Percentiles rank a stretch among this genome's conserved stretches.
phyloP scores from a whole-genome alignment of 306 rosid genomes.

The Oemleria cerasiformis region DNA sequence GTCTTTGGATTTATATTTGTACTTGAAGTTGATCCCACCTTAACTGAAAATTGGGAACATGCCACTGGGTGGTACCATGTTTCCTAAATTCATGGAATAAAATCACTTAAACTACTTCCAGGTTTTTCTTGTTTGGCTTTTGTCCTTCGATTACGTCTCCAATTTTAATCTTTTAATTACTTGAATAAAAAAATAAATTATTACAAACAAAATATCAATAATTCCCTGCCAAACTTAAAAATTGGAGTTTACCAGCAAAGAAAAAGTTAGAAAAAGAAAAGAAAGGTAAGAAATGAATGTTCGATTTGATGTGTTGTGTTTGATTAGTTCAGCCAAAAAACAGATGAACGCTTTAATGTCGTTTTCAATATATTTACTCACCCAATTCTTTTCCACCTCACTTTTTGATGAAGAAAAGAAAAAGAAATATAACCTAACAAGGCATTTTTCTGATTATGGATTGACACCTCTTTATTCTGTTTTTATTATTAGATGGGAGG shows the following conservation, averaged over 20 bases:
- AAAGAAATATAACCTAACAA: not conserved
- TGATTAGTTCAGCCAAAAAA: constrained; percentile 6
- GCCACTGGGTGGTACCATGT: not conserved
- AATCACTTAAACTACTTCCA: not conserved
- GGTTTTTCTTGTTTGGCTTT: not conserved
- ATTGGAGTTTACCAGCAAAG: not conserved
- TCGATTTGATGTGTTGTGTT: not conserved
- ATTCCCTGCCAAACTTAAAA: not conserved
- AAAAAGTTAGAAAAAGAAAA: not conserved
- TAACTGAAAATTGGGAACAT: not conserved
- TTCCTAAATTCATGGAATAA: not conserved
- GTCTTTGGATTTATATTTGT: not conserved
- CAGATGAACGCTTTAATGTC: not conserved
- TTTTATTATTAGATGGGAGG: not conserved
- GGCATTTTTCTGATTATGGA: not conserved
- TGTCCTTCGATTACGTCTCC: not conserved
- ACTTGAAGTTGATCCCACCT: not conserved
- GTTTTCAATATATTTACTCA: not conserved
- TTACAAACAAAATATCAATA: no score
- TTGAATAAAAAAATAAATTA: no score
- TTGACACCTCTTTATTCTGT: not conserved
- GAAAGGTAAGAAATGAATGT: not conserved
- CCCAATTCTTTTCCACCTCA: not conserved
- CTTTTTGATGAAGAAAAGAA: not conserved
- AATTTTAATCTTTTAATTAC: no score